Conservation (phyloP, 2,329 filamentous ascomycete genomes). For the Elsinoe fawcettii region DNA sequence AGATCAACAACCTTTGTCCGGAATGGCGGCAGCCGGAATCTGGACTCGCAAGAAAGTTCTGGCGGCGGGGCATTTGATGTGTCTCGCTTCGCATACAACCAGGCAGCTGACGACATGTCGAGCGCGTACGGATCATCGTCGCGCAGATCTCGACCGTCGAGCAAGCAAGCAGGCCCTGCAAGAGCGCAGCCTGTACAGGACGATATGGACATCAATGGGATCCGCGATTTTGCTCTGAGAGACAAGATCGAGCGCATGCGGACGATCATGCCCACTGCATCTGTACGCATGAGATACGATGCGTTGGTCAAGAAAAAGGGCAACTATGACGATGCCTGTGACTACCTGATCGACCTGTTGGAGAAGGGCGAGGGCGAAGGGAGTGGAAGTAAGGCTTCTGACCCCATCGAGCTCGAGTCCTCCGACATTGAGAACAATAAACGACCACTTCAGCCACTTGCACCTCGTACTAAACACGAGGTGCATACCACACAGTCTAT, state of each 20-base stretch:
- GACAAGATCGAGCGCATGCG: constrained; percentile 47
- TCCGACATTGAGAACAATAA: constrained; percentile 33
- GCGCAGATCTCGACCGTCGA: constrained; percentile 16
- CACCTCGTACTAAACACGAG: constrained; percentile 46
- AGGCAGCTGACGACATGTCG: constrained; percentile 35
- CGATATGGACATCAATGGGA: constrained; percentile 42
- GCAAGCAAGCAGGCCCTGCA: constrained; percentile 24
- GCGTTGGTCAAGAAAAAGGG: constrained; percentile 45
- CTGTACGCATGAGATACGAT: constrained; percentile 42
- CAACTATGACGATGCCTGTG: constrained; percentile 49
- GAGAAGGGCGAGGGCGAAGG: constrained; percentile 28
- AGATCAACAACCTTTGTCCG: constrained; percentile 49
- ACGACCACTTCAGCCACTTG: constrained; percentile 27
- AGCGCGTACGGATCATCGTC: constrained; percentile 31
- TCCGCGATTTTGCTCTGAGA: constrained; percentile 43
- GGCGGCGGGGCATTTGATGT: not conserved
- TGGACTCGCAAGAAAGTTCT: not conserved
- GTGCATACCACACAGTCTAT: constrained; percentile 50
- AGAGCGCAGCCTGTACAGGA: constrained; percentile 38
- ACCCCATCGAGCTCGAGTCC: constrained; percentile 25
- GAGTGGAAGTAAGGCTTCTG: constrained; percentile 5
- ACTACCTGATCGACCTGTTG: constrained; percentile 33
- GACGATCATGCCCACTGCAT: constrained; percentile 40
- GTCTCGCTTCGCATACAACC: constrained; percentile 22
- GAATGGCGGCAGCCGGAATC: not conserved